phyloP scores from a whole-genome alignment of 2,329 filamentous ascomycete genomes.

The Pleoardoris graminearum region DNA sequence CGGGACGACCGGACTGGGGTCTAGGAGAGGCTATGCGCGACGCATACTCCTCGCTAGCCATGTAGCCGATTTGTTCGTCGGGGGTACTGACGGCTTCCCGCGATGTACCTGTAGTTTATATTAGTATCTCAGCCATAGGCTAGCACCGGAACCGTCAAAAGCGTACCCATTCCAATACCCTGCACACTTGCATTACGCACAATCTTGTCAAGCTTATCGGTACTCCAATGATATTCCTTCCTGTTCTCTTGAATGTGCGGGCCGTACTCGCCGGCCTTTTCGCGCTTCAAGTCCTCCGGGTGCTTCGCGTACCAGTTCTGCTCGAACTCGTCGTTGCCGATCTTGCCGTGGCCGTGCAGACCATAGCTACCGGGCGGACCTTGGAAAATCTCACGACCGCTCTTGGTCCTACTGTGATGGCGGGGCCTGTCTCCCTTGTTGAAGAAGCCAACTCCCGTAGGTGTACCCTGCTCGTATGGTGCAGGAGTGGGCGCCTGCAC shows the following conservation, averaged over 20 bases:
- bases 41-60: conserved; percentile 81
- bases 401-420: conserved; percentile 67
- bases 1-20: conserved; percentile 51
- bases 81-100: conserved; percentile 71
- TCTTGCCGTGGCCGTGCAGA: conserved; percentile 82
- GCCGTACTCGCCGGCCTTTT: conserved; percentile 70
- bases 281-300: conserved; percentile 74
- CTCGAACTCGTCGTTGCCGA: conserved; percentile 78
- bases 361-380: conserved; percentile 89
- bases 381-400: conserved; percentile 68
- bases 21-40: conserved; percentile 74
- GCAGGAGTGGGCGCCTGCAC: conserved; percentile 92
- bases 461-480: conserved; percentile 52
- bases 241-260: conserved; percentile 61
- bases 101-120: conserved; percentile 64
- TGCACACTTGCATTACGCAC: conserved; percentile 69
- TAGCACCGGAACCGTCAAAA: conserved; percentile 10
- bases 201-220: conserved; percentile 86
- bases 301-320: conserved; percentile 93
- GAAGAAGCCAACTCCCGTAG: conserved; percentile 54
- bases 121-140: conserved; percentile 49
- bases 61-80: conserved; percentile 86
- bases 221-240: conserved; percentile 82
- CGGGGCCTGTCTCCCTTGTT: conserved; percentile 60
- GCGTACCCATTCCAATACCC: conserved; percentile 58